Conservation (phyloP, 78 protist species). For the Capsaspora owczarzaki region DNA sequence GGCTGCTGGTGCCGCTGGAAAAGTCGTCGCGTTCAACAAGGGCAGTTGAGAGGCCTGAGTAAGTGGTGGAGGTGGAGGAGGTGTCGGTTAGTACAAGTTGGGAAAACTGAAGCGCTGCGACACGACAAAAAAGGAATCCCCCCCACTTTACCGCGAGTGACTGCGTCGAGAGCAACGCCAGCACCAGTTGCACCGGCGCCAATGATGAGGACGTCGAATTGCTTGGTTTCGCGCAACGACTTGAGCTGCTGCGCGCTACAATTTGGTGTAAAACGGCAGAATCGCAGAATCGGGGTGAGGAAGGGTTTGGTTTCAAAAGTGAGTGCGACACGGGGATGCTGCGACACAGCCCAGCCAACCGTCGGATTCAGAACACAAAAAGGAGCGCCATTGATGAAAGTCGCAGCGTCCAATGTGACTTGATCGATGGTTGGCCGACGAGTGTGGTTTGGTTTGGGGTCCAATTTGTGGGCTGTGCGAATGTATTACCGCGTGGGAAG, state of each 20-base stretch:
- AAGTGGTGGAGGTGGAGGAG: background rate
- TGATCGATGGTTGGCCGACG: too few species aligned
- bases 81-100: background rate
- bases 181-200: slow-evolving; percentile 92
- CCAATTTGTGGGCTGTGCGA: too few species aligned
- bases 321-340: too few species aligned
- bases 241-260: background rate
- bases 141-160: slow-evolving; percentile 30
- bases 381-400: too few species aligned
- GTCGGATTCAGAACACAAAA: too few species aligned
- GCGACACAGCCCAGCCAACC: too few species aligned
- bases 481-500: too few species aligned
- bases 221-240: background rate
- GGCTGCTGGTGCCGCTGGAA: slow-evolving; percentile 71
- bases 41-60: slow-evolving; percentile 39
- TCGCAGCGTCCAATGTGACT: too few species aligned
- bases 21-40: slow-evolving; percentile 66
- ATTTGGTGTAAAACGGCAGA: background rate
- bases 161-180: slow-evolving; percentile 80
- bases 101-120: too few species aligned
- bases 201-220: slow-evolving; percentile 66
- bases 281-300: too few species aligned
- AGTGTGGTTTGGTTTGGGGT: too few species aligned
- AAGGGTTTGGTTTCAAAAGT: too few species aligned
- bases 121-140: background rate